Base-by-base conservation (phyloP, 352 stramenopile genomes). In the Elongisporangium undulatum region DNA sequence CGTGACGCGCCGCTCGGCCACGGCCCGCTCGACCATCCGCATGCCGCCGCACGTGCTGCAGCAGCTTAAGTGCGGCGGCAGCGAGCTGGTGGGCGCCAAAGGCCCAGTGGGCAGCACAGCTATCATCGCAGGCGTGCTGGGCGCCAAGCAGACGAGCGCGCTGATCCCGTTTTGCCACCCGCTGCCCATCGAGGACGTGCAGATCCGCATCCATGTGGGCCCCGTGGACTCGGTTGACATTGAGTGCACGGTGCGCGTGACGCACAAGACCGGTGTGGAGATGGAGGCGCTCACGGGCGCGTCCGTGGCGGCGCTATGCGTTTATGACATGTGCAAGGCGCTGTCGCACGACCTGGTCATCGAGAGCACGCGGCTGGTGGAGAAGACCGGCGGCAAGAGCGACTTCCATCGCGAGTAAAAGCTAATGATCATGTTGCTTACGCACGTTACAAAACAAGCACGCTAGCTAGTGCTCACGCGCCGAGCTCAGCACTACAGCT, bases 251-350 rank as follows among this genome's bases (percentile, higher is more conserved):
- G 96, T 96, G 61, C 71, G 75, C 29, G 92, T 97, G 49, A 97
- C 90, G 17, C 90, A 98, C 71, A 96, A 96, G 68, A 98, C 95
- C 0, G 95, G 95, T 51, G 93, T 98, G 9, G 94, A 98, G 74
- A 98, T 98, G 92, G 90, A 98, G 69, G 96, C 96, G 45, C 79
- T 99, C 34, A 98, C 88, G 17, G 97, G 96, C 24, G 94, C 90
- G 22, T 96, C 82, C 13, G 73, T 98, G 19, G 96, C 97, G 4
- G 96, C 96, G 50, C 76, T 99, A 1, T 98, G 89, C 41, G 94
- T 99, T 23, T 99, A 99, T 75, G 97, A 99, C 79, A 99, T 99
- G 97, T 96, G 94, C 69, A 99, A 99, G 74, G 97, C 94, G 19
- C 66, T 99, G 48, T 98, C 90, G 63, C 94, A 99, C 71, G 79